phyloP scores from a whole-genome alignment of 768 basidiomycete genomes.

The Dentipellis sp. region DNA sequence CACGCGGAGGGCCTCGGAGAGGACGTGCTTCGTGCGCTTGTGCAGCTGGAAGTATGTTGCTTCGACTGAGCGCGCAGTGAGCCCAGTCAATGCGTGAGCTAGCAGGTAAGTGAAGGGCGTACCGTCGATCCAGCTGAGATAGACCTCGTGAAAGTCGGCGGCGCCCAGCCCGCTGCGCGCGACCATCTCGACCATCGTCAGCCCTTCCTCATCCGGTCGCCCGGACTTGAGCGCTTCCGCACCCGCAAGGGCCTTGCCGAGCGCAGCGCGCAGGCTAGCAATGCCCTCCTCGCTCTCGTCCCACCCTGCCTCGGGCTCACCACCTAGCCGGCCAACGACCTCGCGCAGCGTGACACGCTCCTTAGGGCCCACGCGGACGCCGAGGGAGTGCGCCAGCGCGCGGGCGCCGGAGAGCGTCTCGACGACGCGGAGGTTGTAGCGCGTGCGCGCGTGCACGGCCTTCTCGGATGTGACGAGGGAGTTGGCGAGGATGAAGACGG shows the following conservation, averaged over 20 bases:
- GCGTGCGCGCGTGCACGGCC: slow-evolving; percentile 59
- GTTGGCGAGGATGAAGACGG: slow-evolving; percentile 72
- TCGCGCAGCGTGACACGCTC: slow-evolving; percentile 60
- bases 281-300: slow-evolving; percentile 31
- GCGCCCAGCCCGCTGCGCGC: slow-evolving; percentile 47
- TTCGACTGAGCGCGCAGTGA: slow-evolving; percentile 43
- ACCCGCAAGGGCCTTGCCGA: slow-evolving; percentile 38
- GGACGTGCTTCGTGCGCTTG: slow-evolving; percentile 75
- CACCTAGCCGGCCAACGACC: slow-evolving; percentile 49
- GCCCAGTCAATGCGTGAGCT: not conserved
- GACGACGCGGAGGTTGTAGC: slow-evolving; percentile 89
- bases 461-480: slow-evolving; percentile 80
- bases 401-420: slow-evolving; percentile 79
- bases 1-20: slow-evolving; percentile 73
- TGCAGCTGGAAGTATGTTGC: slow-evolving; percentile 76
- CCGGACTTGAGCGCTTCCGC: slow-evolving; percentile 43
- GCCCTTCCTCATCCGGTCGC: slow-evolving; percentile 40
- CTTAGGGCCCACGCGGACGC: slow-evolving; percentile 27
- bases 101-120: slow-evolving; percentile 15
- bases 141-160: slow-evolving; percentile 52
- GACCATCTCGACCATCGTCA: slow-evolving; percentile 71
- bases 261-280: slow-evolving; percentile 31
- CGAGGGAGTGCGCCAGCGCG: slow-evolving; percentile 55
- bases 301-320: slow-evolving; percentile 31
- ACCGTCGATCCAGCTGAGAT: slow-evolving; percentile 78